These are phyloP conservation scores for Fomitiporia mediterranea DNA, from an alignment of 1,284 basidiomycete genomes.

Conservation along the genomic window DNA sequence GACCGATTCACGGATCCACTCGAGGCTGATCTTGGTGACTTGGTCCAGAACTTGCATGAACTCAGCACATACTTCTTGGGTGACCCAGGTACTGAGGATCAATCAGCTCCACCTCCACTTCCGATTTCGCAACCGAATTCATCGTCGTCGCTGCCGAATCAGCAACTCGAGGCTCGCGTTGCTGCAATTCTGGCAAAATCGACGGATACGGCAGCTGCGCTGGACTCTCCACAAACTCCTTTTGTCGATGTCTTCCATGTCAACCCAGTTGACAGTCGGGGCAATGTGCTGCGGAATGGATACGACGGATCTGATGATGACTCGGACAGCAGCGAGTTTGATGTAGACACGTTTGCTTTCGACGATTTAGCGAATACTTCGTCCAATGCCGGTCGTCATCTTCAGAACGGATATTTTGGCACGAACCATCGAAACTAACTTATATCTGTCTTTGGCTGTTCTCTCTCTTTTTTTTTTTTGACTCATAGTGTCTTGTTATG, in stretches of 20 bases:
- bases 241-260: constrained; percentile 74
- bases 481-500: no score
- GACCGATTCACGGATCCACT: constrained; percentile 32
- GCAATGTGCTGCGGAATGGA: constrained; percentile 21
- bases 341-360: constrained; percentile 65
- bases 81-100: constrained; percentile 27
- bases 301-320: constrained; percentile 39
- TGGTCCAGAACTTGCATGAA: constrained; percentile 84
- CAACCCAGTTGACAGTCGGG: constrained; percentile 31
- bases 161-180: constrained; percentile 67
- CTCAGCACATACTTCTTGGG: constrained; percentile 85
- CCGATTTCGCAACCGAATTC: constrained; percentile 17
- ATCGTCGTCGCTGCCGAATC: constrained; percentile 38
- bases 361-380: constrained; percentile 47
- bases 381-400: constrained; percentile 31
- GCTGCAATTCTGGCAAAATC: constrained; percentile 78
- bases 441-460: no score
- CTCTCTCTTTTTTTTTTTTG: no score
- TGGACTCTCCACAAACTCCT: constrained; percentile 63
- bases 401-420: constrained; percentile 11
- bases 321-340: constrained; percentile 48
- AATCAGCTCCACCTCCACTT: background rate
- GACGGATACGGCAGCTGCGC: constrained; percentile 42
- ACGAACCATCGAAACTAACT: constrained; percentile 8
- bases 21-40: constrained; percentile 73